These are phyloP conservation scores for Naegleria lovaniensis DNA, from an alignment of 208 protist genomes.

Conservation along the genomic window DNA sequence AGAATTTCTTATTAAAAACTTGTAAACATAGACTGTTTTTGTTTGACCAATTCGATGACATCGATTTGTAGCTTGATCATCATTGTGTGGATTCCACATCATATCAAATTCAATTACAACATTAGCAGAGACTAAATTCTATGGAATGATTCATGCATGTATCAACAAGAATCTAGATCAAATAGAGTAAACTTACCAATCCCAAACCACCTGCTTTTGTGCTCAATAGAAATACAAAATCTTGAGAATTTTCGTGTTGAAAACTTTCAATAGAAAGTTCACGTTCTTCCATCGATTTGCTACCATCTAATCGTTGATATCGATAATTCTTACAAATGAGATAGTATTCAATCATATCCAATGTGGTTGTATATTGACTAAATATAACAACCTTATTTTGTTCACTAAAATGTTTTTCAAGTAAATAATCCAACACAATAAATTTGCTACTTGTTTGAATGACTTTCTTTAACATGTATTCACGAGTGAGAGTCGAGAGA, in stretches of 20 bases:
- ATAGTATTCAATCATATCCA: conserved; percentile 32
- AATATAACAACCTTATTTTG: conserved; percentile 35
- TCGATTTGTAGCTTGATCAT: conserved; percentile 92
- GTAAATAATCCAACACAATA: conserved; percentile 35
- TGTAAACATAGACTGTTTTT: conserved; percentile 88
- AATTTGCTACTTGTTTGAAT: conserved; percentile 8
- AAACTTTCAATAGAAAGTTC: neutral
- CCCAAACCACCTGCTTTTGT: conserved; percentile 96
- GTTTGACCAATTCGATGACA: conserved; percentile 97
- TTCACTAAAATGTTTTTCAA: conserved; percentile 20
- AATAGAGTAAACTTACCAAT: no score
- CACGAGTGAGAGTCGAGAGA: neutral
- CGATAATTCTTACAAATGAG: conserved; percentile 26
- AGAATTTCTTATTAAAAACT: conserved; percentile 91
- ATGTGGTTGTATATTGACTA: conserved; percentile 32
- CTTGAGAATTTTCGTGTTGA: conserved; percentile 45
- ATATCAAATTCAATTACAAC: conserved; percentile 96
- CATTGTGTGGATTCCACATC: conserved; percentile 91
- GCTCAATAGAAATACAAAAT: conserved; percentile 93
- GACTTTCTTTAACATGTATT: neutral
- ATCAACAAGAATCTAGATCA: no score
- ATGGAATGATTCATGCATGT: no score
- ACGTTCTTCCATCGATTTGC: conserved; percentile 24
- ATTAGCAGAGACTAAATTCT: conserved; percentile 96
- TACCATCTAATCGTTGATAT: conserved; percentile 44